phyloP scores from a whole-genome alignment of 495 filamentous ascomycete species.

The Penicillium cosmopolitanum region DNA sequence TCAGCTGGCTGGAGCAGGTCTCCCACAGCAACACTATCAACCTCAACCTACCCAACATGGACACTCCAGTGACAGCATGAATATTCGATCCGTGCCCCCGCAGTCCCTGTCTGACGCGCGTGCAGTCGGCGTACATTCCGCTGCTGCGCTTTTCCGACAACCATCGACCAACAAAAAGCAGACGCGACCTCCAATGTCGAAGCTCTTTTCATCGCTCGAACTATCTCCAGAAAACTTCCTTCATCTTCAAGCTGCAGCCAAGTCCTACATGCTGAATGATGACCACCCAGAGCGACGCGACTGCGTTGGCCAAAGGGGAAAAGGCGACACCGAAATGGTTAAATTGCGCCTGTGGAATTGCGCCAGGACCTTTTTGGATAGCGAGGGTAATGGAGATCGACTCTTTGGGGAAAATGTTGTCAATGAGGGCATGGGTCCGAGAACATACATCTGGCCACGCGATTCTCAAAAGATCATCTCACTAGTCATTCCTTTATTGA shows the following conservation, averaged over 20 bases:
- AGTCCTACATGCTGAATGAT: constrained; percentile 63
- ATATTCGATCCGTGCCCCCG: constrained; percentile 41
- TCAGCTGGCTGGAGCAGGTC: constrained; percentile 38
- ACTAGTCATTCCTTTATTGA: constrained; percentile 59
- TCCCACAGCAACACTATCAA: constrained; percentile 35
- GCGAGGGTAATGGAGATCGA: constrained; percentile 57
- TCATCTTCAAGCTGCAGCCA: constrained; percentile 61
- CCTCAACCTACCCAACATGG: constrained; percentile 35
- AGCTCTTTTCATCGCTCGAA: constrained; percentile 60
- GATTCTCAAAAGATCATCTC: constrained; percentile 59
- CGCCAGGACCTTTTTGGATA: constrained; percentile 60
- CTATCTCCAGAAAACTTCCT: constrained; percentile 62
- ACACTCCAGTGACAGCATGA: constrained; percentile 39
- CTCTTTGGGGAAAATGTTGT: constrained; percentile 57
- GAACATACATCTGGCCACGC: constrained; percentile 60
- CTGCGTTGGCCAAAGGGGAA: constrained; percentile 62
- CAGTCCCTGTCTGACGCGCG: constrained; percentile 51
- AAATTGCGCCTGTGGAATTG: constrained; percentile 63
- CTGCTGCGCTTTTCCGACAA: constrained; percentile 60
- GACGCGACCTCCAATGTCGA: constrained; percentile 65
- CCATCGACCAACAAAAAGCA: constrained; percentile 60
- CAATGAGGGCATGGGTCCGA: constrained; percentile 45
- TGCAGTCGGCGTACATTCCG: constrained; percentile 58
- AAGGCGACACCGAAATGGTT: constrained; percentile 63
- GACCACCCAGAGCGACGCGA: constrained; percentile 58